Conservation (phyloP, 768 basidiomycete species). For the Mycena crocata region DNA sequence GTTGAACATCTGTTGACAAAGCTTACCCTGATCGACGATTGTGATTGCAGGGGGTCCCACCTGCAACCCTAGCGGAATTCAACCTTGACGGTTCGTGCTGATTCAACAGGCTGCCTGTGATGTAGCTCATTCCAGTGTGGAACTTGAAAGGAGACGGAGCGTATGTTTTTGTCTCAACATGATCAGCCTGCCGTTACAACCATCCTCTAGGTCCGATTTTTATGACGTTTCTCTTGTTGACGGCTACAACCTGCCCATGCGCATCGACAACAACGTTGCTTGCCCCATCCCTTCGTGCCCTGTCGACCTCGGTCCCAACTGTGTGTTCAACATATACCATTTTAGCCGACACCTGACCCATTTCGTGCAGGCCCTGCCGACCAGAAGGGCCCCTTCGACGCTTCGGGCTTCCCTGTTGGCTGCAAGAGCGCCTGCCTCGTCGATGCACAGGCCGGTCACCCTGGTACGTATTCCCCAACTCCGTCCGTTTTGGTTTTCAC, state of each 20-base stretch:
- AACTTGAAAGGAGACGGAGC: not conserved
- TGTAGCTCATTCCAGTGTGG: too few species aligned
- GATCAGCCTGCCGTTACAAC: too few species aligned
- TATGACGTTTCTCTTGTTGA: conserved; percentile 57
- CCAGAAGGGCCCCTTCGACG: conserved; percentile 52
- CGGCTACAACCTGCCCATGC: conserved; percentile 59
- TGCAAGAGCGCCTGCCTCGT: conserved; percentile 39
- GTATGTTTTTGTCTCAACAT: not conserved
- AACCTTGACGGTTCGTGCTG: not conserved
- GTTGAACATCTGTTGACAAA: not conserved
- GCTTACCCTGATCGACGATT: not conserved
- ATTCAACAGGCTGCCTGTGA: too few species aligned
- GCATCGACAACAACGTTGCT: conserved; percentile 52
- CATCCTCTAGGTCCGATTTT: too few species aligned
- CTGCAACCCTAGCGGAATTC: conserved; percentile 73
- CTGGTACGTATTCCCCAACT: not conserved
- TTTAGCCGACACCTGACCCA: not conserved
- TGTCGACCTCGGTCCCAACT: conserved; percentile 58
- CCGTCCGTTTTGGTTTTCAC: not conserved
- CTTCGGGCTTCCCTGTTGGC: conserved; percentile 51
- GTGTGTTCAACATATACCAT: conserved; percentile 23
- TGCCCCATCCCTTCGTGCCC: conserved; percentile 54
- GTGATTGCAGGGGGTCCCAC: conserved; percentile 61
- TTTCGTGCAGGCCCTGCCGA: conserved; percentile 38
- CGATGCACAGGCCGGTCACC: conserved; percentile 15